Percentiles rank a stretch among this genome's conserved stretches.
Evolutionary conservation across 1,284 basidiomycete genomes (phyloP).

Genomic region (Microbotryum saponariae): DNA sequence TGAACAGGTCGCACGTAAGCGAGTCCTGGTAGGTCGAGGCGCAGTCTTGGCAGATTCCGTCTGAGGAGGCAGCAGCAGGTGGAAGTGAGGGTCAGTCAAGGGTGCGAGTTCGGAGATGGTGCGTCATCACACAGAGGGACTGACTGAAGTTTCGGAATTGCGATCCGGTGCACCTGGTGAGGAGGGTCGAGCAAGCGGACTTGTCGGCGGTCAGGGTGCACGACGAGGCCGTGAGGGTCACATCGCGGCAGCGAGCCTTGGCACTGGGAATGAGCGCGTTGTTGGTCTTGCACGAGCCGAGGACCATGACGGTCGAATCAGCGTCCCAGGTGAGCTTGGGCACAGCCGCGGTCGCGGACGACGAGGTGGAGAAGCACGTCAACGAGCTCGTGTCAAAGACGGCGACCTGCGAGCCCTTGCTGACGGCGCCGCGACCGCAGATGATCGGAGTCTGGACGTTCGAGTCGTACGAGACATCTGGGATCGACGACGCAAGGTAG

Average conservation of each 20-base stretch:
- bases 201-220: neutral
- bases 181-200: neutral
- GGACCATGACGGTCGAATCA: neutral
- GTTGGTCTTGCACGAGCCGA: neutral
- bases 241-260: neutral
- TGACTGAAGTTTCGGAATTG: neutral
- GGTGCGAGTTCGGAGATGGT: no score
- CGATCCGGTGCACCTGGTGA: neutral
- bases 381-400: neutral
- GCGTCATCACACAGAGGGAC: no score
- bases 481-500: neutral
- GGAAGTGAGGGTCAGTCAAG: no score
- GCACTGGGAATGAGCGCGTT: neutral
- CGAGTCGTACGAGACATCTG: neutral
- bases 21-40: neutral
- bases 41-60: neutral
- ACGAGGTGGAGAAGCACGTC: neutral
- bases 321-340: neutral
- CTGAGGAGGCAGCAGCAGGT: no score
- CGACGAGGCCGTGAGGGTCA: neutral
- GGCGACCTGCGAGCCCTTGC: neutral
- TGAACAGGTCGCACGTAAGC: neutral
- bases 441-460: constrained; percentile 1
- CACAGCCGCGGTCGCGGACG: neutral
- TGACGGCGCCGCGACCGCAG: neutral